Conservation (phyloP, 2,329 filamentous ascomycete species). For the Clarireedia homoeocarpa region DNA sequence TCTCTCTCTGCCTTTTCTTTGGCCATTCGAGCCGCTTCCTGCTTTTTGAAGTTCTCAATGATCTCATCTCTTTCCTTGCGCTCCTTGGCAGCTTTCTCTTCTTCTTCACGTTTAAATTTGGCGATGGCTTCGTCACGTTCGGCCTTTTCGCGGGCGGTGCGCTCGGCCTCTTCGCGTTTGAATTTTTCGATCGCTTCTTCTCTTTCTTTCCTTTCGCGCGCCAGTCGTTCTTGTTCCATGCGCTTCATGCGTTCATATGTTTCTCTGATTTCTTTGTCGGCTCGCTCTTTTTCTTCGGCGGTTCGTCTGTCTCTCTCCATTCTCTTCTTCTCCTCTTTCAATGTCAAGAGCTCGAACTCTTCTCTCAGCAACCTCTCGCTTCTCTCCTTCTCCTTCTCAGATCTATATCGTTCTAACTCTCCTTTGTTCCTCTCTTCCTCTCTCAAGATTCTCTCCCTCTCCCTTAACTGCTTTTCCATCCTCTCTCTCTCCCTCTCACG, state of each 20-base stretch:
- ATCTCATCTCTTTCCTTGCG: conserved; percentile 30
- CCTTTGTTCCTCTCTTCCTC: not conserved
- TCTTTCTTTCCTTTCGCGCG: conserved; percentile 41
- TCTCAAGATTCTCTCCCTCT: not conserved
- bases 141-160: conserved; percentile 20
- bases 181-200: conserved; percentile 40
- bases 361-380: not conserved
- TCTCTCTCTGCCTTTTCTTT: conserved; percentile 41
- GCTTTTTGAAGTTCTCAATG: conserved; percentile 35
- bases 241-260: conserved; percentile 34
- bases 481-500: not conserved
- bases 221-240: conserved; percentile 32
- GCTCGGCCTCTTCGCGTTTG: conserved; percentile 23
- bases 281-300: conserved; percentile 30
- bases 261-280: conserved; percentile 26
- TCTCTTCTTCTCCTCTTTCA: conserved; percentile 7
- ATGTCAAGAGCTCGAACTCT: not conserved
- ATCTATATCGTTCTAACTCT: not conserved
- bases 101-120: conserved; percentile 21
- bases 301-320: conserved; percentile 1
- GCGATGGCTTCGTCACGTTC: not conserved
- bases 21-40: conserved; percentile 32
- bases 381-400: not conserved
- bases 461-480: not conserved
- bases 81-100: conserved; percentile 29